Conservation (phyloP, 495 filamentous ascomycete genomes). For the Talaromyces borbonicus region DNA sequence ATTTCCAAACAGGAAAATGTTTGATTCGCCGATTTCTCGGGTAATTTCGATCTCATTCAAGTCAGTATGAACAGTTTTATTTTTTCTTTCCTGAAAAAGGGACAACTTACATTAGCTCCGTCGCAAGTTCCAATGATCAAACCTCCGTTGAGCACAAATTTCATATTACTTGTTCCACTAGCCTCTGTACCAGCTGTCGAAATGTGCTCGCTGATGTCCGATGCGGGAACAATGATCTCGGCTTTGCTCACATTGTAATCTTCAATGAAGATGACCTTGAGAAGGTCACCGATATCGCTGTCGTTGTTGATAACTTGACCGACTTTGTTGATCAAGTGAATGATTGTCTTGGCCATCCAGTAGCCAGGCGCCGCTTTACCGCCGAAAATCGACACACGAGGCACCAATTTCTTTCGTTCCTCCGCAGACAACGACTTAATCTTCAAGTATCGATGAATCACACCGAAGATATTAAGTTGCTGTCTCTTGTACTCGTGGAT, state of each 20-base stretch:
- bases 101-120: constrained; percentile 82
- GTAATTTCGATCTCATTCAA: constrained; percentile 84
- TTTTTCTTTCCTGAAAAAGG: no score
- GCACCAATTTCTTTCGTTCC: constrained; percentile 77
- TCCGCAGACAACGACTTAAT: constrained; percentile 79
- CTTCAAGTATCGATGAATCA: constrained; percentile 86
- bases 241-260: constrained; percentile 99
- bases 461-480: constrained; percentile 97
- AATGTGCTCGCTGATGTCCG: constrained; percentile 96
- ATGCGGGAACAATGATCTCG: constrained; percentile 89
- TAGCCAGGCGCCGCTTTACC: constrained; percentile 97
- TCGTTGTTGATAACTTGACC: constrained; percentile 89
- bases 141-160: constrained; percentile 95
- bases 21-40: constrained; percentile 86
- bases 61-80: no score
- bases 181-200: constrained; percentile 92
- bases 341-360: constrained; percentile 99
- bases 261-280: constrained; percentile 95
- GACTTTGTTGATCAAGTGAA: constrained; percentile 90
- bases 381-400: constrained; percentile 94
- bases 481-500: constrained; percentile 99
- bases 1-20: constrained; percentile 98
- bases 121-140: constrained; percentile 97
- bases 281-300: constrained; percentile 77
- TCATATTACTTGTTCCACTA: constrained; percentile 78